Evolutionary conservation across 495 filamentous ascomycete species (phyloP).

Genomic region (Penicillium lagena): DNA sequence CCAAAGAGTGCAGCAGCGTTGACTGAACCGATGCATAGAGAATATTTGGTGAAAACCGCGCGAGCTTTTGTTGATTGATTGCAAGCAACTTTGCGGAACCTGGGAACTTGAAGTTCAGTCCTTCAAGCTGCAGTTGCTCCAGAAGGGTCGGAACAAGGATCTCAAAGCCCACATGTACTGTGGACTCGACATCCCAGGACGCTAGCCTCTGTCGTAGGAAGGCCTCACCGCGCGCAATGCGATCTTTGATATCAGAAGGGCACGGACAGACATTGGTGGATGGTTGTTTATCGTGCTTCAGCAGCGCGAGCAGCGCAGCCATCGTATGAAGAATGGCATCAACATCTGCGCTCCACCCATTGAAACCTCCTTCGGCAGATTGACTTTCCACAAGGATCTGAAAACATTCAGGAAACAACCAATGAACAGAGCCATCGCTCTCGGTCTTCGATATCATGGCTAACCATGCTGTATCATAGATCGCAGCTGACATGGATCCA

Average conservation of each 20-base stretch:
- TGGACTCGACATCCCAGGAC: too few species aligned
- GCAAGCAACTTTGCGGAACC: not conserved
- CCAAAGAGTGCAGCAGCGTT: slow-evolving; percentile 39
- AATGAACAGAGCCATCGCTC: not conserved
- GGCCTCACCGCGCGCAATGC: too few species aligned
- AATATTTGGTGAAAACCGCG: slow-evolving; percentile 13
- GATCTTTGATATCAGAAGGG: too few species aligned
- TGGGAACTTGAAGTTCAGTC: too few species aligned
- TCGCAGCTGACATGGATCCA: slow-evolving; percentile 1
- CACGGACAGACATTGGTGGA: too few species aligned
- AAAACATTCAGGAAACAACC: slow-evolving; percentile 21
- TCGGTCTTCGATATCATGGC: slow-evolving; percentile 1
- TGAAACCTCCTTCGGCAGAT: slow-evolving; percentile 12
- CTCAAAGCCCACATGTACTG: too few species aligned
- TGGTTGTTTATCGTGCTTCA: too few species aligned
- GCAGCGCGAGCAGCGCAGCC: slow-evolving; percentile 10
- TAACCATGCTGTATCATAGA: slow-evolving; percentile 6
- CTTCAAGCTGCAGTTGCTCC: too few species aligned
- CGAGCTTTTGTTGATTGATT: slow-evolving; percentile 15
- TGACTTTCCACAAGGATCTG: slow-evolving; percentile 10
- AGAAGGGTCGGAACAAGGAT: too few species aligned
- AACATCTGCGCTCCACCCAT: slow-evolving; percentile 2
- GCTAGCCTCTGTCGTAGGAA: too few species aligned
- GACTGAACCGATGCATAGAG: slow-evolving; percentile 23
- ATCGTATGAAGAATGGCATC: slow-evolving; percentile 20